Base-by-base conservation (phyloP, 2,329 filamentous ascomycete genomes). In the Delphinella strobiligena region DNA sequence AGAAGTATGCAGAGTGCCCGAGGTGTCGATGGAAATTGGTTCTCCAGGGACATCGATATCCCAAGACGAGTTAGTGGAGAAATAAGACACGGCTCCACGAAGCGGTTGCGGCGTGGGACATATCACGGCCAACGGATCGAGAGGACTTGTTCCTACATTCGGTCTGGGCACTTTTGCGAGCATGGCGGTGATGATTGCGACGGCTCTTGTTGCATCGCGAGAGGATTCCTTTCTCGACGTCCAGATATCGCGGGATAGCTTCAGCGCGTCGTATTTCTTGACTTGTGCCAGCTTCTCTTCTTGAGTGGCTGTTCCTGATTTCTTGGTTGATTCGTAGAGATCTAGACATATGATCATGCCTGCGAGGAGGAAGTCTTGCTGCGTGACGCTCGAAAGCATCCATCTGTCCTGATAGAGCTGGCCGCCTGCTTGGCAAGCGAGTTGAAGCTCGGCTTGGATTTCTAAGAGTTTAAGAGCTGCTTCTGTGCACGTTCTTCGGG, bases 381-480 rank as follows among this genome's bases (percentile, higher is more conserved):
- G 56, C 3, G 60, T 52, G 1, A 63, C 36, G 1, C 58, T 56
- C 3, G 55, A 54, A 29, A 62, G 44, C 31, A 58, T 60, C 60
- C 61, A 66, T 16, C 58, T 56, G 7, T 57, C 53, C 1, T 54
- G 49, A 24, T 58, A 52, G 11, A 67, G 43, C 16, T 54, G 52
- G 2, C 62, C 58, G 10, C 55, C 52, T 0, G 57, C 56, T 24
- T 56, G 53, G 8, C 61, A 64, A 37, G 70, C 64, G 22, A 62
- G 55, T 46, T 63, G 60, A 4, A 72, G 48, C 8, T 64, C 58
- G 5, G 59, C 52, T 31, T 72, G 66, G 24, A 64, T 58, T 1
- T 58, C 55, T 2, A 71, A 53, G 2, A 68, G 60, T 19, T 60
- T 50, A 19, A 61, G 52, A 3, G 69, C 66, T 2, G 69, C 60